A percentile compares a stretch with the other conserved stretches of the same genome.
These are phyloP conservation scores for Citrus reticulata DNA, from an alignment of 345 rosid genomes.

Conservation along the genomic window DNA sequence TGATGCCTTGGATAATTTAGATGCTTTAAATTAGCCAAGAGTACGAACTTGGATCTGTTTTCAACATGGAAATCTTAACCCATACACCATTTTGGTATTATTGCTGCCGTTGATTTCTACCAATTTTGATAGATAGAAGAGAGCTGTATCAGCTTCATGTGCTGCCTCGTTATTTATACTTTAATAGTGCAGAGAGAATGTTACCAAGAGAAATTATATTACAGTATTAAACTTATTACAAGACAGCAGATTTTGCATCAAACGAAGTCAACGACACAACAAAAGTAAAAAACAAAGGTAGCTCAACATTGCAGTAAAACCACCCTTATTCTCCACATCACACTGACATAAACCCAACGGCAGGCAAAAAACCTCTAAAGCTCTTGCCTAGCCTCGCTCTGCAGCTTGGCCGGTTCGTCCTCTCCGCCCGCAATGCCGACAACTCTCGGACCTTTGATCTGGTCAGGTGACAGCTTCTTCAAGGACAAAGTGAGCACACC, in stretches of 20 bases:
- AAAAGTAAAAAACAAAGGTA: background rate
- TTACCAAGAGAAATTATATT: background rate
- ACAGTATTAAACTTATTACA: background rate
- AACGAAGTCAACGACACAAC: background rate
- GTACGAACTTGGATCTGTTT: background rate
- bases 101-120: background rate
- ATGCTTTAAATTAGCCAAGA: slow-evolving; percentile 10
- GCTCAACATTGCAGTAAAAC: background rate
- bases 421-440: slow-evolving; percentile 49
- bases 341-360: background rate
- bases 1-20: slow-evolving; percentile 36
- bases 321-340: background rate
- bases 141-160: background rate
- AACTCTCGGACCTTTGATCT: slow-evolving; percentile 52
- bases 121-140: background rate
- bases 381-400: slow-evolving; percentile 43
- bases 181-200: background rate
- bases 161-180: background rate
- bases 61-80: background rate
- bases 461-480: slow-evolving; percentile 56
- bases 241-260: background rate
- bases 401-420: slow-evolving; percentile 32
- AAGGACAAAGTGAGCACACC: slow-evolving; percentile 64
- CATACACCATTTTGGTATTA: background rate
- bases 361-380: slow-evolving; percentile 19